Percentiles rank a stretch among this genome's conserved stretches.
phyloP scores from a whole-genome alignment of 345 rosid species.

The Citrus cavaleriei region DNA sequence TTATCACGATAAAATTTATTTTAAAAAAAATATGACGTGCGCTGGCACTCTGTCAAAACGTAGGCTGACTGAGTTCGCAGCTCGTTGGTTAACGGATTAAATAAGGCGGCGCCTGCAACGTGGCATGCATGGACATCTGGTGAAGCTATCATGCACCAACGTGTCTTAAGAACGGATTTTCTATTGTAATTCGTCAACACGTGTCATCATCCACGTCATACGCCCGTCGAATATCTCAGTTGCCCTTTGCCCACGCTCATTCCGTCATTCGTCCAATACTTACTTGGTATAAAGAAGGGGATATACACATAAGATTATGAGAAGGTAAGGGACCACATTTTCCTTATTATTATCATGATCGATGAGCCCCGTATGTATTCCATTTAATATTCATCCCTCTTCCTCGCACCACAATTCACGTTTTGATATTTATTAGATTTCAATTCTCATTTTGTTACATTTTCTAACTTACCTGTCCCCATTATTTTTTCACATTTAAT shows the following conservation, averaged over 20 bases:
- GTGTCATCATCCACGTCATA: not conserved
- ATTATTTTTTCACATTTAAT: no score
- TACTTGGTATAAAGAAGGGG: no score
- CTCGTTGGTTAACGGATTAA: no score
- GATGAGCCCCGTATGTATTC: no score
- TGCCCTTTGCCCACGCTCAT: not conserved
- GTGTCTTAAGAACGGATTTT: not conserved
- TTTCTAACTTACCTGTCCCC: no score
- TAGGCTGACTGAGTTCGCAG: no score
- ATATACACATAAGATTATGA: no score
- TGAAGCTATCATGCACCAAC: not conserved
- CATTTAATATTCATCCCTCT: not conserved
- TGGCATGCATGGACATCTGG: not conserved
- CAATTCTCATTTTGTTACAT: not conserved
- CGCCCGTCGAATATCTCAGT: not conserved
- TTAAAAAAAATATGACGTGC: no score
- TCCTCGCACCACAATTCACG: not conserved
- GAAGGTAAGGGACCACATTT: no score
- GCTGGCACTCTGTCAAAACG: no score
- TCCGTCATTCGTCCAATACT: not conserved
- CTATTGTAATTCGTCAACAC: not conserved
- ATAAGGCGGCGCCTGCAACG: not conserved
- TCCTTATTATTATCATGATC: no score
- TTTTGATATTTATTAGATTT: not conserved
- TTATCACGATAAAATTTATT: no score